These are phyloP conservation scores for Fusarium euwallaceae DNA, from an alignment of 2,329 filamentous ascomycete genomes.

Conservation along the genomic window DNA sequence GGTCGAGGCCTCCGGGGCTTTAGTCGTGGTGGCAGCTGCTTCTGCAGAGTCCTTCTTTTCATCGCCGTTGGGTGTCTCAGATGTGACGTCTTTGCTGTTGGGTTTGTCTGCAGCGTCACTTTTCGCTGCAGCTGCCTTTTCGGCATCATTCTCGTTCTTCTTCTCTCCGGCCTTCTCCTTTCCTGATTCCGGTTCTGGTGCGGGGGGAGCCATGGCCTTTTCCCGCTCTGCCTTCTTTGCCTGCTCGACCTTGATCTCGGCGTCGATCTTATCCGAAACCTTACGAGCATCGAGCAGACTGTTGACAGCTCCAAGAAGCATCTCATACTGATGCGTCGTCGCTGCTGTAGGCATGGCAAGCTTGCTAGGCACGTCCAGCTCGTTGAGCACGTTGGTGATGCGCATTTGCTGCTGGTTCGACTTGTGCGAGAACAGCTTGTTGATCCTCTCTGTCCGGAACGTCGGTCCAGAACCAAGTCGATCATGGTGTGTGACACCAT, in stretches of 20 bases:
- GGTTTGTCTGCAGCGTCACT: slow-evolving; percentile 20
- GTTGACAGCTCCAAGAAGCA: slow-evolving; percentile 76
- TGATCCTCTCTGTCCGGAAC: slow-evolving; percentile 87
- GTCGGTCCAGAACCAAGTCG: slow-evolving; percentile 87
- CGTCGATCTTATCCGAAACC: slow-evolving; percentile 80
- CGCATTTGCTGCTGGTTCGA: slow-evolving; percentile 80
- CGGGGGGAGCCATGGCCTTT: slow-evolving; percentile 49
- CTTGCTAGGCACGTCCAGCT: slow-evolving; percentile 77
- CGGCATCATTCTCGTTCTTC: slow-evolving; percentile 28
- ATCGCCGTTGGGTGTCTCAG: slow-evolving; percentile 19
- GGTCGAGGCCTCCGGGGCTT: slow-evolving; percentile 20
- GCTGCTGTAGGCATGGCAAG: slow-evolving; percentile 81
- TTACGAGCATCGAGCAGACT: slow-evolving; percentile 80
- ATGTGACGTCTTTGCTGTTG: slow-evolving; percentile 15
- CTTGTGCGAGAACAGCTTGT: slow-evolving; percentile 83
- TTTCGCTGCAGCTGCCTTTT: slow-evolving; percentile 16
- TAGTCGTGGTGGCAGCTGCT: slow-evolving; percentile 18
- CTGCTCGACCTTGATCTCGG: slow-evolving; percentile 73
- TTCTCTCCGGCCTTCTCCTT: slow-evolving; percentile 27
- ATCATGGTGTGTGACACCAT: slow-evolving; percentile 88
- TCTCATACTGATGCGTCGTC: slow-evolving; percentile 79
- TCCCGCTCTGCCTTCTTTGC: slow-evolving; percentile 68
- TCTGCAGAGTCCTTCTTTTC: slow-evolving; percentile 36
- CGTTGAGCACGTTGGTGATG: slow-evolving; percentile 78
- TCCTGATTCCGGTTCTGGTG: slow-evolving; percentile 32